A percentile compares a stretch with the other conserved stretches of the same genome.
These are phyloP conservation scores for Metarhizium brunneum DNA, from an alignment of 2,329 filamentous ascomycete species.

Conservation along the genomic window DNA sequence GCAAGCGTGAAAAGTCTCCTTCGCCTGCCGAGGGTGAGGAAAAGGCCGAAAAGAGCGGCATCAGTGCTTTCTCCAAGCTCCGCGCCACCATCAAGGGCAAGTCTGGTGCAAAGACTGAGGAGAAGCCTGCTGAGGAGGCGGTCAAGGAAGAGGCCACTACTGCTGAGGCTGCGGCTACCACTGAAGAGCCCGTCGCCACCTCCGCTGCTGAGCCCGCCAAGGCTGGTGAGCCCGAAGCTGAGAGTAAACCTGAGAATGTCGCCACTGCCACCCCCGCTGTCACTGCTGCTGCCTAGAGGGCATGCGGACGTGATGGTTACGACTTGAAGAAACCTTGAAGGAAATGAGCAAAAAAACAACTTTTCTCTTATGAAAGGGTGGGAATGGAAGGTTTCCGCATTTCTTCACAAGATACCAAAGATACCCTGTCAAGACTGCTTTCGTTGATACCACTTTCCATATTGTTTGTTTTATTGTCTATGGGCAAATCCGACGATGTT, in stretches of 20 bases:
- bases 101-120: conserved; percentile 32
- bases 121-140: conserved; percentile 27
- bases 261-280: conserved; percentile 35
- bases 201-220: conserved; percentile 11
- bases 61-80: conserved; percentile 50
- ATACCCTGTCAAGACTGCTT: conserved; percentile 46
- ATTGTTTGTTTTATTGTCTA: conserved; percentile 15
- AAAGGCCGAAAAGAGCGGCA: conserved; percentile 11
- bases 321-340: conserved; percentile 14
- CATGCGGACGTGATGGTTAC: conserved; percentile 14
- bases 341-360: conserved; percentile 16
- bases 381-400: conserved; percentile 43
- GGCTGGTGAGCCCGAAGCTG: conserved; percentile 23
- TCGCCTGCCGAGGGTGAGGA: conserved; percentile 53
- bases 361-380: conserved; percentile 30
- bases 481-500: conserved; percentile 8
- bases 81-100: conserved; percentile 46
- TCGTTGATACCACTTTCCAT: conserved; percentile 33
- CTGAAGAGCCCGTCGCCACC: conserved; percentile 17
- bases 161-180: conserved; percentile 18
- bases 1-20: conserved; percentile 63
- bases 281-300: conserved; percentile 41
- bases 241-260: conserved; percentile 32
- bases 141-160: conserved; percentile 22
- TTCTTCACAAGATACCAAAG: conserved; percentile 40